A percentile compares a stretch with the other conserved stretches of the same genome.
These are phyloP conservation scores for Syzygium syzygioides DNA, from an alignment of 441 rosid species.

Conservation along the genomic window DNA sequence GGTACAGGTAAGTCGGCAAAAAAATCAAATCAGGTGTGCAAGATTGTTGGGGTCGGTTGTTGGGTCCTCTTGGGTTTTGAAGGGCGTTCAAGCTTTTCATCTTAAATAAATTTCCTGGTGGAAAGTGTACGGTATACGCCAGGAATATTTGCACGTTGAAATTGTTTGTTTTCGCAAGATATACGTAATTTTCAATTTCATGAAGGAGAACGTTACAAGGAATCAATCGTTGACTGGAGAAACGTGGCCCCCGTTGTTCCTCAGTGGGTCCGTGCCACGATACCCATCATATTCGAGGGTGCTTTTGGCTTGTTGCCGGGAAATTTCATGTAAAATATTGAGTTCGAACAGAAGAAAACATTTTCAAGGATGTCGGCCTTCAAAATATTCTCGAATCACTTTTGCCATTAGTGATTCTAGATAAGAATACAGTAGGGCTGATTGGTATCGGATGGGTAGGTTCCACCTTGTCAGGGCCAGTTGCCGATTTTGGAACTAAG, in stretches of 20 bases:
- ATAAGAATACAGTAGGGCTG: background rate
- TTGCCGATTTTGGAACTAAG: too few species aligned
- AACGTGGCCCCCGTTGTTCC: background rate
- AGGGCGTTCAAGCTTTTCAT: background rate
- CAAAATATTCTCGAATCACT: background rate
- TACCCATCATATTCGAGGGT: background rate
- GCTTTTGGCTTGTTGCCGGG: background rate
- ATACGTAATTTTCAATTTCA: background rate
- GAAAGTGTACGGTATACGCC: background rate
- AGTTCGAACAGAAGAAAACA: background rate
- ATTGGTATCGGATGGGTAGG: accelerated
- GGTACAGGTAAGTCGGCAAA: background rate
- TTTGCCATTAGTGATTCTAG: background rate
- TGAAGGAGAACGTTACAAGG: background rate
- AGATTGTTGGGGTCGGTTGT: background rate
- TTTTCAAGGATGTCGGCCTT: background rate
- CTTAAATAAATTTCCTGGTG: background rate
- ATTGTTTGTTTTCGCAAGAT: background rate
- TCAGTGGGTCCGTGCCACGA: background rate
- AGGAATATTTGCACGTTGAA: too few species aligned
- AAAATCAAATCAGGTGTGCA: background rate
- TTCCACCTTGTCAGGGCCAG: background rate
- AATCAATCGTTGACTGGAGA: background rate
- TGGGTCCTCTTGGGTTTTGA: background rate
- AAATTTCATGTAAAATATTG: background rate